Percentiles rank a stretch among this genome's conserved stretches.
These are phyloP conservation scores for Batrachochytrium dendrobatidis DNA, from an alignment of 371 early-diverging fungal species.

Conservation along the genomic window DNA sequence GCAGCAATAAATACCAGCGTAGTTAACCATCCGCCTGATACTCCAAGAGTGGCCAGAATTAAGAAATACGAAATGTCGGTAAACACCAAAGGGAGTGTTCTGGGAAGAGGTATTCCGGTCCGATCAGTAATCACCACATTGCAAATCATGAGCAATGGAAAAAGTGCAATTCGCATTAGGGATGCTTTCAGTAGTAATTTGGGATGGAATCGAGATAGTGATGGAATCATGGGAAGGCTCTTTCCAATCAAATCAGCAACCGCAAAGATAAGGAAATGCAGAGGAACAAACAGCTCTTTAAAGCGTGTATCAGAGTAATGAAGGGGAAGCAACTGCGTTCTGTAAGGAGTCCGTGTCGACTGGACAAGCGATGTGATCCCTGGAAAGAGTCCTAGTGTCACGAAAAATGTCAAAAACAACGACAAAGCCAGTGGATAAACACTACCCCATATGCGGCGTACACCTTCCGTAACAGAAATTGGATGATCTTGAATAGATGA, in stretches of 20 bases:
- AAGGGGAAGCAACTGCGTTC: neutral
- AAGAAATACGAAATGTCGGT: neutral
- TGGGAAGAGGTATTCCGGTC: neutral
- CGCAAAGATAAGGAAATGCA: neutral
- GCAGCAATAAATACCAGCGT: neutral
- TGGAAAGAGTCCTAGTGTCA: neutral
- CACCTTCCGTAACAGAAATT: neutral
- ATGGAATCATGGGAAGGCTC: neutral
- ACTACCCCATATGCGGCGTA: no score
- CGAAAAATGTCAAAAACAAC: neutral
- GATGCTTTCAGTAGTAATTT: neutral
- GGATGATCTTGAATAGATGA: neutral
- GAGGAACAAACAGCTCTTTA: neutral
- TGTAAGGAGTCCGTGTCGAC: neutral
- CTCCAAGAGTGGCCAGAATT: neutral
- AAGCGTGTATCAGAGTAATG: no score
- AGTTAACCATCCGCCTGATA: neutral
- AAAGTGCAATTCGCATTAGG: neutral
- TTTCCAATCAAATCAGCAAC: neutral
- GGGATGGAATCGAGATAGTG: neutral
- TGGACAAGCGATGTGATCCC: neutral
- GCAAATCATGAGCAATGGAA: neutral
- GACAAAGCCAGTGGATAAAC: neutral
- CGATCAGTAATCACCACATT: neutral
- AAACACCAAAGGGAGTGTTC: neutral